Conservation (phyloP, 192 early-diverging fungal genomes). For the Gonapodya prolifera region DNA sequence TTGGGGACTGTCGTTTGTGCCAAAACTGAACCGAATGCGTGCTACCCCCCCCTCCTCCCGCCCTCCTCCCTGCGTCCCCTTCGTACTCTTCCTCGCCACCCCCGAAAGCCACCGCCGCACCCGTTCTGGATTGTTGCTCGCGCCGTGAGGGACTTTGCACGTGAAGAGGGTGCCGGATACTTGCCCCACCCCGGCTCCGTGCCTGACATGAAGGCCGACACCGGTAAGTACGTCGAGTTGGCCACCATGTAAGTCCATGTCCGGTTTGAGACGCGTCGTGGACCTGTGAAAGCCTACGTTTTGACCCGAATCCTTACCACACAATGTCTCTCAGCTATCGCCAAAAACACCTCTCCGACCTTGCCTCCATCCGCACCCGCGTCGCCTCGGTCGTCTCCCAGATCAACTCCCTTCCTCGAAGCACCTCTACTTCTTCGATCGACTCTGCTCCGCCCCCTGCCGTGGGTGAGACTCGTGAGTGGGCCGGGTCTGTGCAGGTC, state of each 20-base stretch:
- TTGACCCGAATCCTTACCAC: too few relatives aligned
- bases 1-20: background rate
- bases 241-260: conserved; percentile 62
- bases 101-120: too few relatives aligned
- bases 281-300: too few relatives aligned
- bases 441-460: too few relatives aligned
- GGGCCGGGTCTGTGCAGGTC: too few relatives aligned
- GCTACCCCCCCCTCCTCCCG: conserved; percentile 1
- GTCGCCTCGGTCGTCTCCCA: too few relatives aligned
- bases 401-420: too few relatives aligned
- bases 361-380: conserved; percentile 29
- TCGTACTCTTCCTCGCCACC: conserved; percentile 29
- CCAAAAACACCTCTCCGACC: conserved; percentile 61
- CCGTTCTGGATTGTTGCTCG: conserved; percentile 84
- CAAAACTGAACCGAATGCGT: conserved; percentile 11
- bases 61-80: too few relatives aligned
- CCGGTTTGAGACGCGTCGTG: too few relatives aligned
- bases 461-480: too few relatives aligned
- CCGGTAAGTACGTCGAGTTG: conserved; percentile 66
- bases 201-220: conserved; percentile 98
- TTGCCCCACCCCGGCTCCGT: conserved; percentile 76
- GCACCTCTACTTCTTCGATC: too few relatives aligned
- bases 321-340: conserved; percentile 42
- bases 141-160: conserved; percentile 67
- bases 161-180: conserved; percentile 48